Evolutionary conservation across 2,329 filamentous ascomycete species (phyloP).

Genomic region (Sporothrix variecibatus): DNA sequence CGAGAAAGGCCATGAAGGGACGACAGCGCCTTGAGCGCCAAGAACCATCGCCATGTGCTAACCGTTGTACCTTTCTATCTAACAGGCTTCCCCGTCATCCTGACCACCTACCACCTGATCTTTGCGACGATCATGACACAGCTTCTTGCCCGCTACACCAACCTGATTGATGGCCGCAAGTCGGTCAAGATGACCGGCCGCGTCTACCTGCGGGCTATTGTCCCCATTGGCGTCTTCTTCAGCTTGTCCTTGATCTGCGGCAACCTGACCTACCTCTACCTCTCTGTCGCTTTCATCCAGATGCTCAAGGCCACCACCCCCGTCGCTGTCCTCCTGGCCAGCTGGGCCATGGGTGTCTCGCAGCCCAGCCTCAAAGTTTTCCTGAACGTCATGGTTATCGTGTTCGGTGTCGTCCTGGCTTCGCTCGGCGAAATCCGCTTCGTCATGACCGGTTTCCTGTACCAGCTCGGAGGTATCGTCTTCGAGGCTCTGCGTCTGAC

Average conservation of each 20-base stretch:
- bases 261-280: constrained; percentile 92
- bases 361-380: constrained; percentile 84
- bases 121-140: constrained; percentile 96
- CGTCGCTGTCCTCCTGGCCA: constrained; percentile 85
- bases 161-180: constrained; percentile 88
- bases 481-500: constrained; percentile 83
- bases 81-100: constrained; percentile 70
- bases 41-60: neutral
- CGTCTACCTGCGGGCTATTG: constrained; percentile 88
- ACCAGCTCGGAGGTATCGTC: constrained; percentile 74
- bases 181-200: constrained; percentile 95
- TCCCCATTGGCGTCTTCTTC: constrained; percentile 95
- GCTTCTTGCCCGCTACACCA: constrained; percentile 85
- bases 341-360: constrained; percentile 83
- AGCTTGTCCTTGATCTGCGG: constrained; percentile 94
- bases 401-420: constrained; percentile 90
- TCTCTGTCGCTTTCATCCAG: constrained; percentile 96
- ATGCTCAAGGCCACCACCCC: constrained; percentile 99
- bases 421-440: constrained; percentile 97
- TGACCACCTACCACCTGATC: constrained; percentile 93
- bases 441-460: constrained; percentile 75
- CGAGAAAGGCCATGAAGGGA: neutral
- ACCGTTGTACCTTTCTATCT: constrained; percentile 7
- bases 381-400: constrained; percentile 91
- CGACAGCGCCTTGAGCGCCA: neutral